Conservation (phyloP, 192 early-diverging fungal genomes). For the Backusella circina region DNA sequence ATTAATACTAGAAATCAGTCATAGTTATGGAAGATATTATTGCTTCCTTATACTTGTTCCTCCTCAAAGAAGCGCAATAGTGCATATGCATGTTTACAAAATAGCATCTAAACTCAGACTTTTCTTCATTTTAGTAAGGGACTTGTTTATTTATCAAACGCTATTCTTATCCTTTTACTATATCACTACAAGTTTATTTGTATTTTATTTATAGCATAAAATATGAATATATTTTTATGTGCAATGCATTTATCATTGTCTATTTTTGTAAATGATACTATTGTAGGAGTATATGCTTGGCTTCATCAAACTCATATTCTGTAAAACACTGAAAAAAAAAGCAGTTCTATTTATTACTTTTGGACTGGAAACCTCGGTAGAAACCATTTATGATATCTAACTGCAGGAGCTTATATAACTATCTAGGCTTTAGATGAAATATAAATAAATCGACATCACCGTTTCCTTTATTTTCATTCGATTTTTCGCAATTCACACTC, state of each 20-base stretch:
- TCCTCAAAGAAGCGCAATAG: not conserved
- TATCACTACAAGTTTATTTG: not conserved
- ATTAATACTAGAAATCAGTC: not conserved
- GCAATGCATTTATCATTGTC: not conserved
- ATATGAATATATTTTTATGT: too few relatives aligned
- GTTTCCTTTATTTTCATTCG: not conserved
- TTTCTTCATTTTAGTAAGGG: not conserved
- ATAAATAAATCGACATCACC: not conserved
- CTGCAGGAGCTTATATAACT: not conserved
- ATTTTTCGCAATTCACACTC: not conserved
- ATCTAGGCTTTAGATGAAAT: not conserved
- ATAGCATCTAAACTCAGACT: not conserved
- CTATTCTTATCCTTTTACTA: not conserved
- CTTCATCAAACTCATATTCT: not conserved
- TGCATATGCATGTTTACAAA: not conserved
- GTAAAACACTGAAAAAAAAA: not conserved
- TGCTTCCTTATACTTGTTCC: not conserved
- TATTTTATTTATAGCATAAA: not conserved
- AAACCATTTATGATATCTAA: not conserved
- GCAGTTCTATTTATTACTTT: not conserved
- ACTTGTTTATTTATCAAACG: not conserved
- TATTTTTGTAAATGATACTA: too few relatives aligned
- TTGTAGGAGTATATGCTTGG: too few relatives aligned
- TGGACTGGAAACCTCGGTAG: not conserved
- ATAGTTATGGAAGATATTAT: not conserved